Base-by-base conservation (phyloP, 805 yeast genomes). In the Candida yuanshanica region DNA sequence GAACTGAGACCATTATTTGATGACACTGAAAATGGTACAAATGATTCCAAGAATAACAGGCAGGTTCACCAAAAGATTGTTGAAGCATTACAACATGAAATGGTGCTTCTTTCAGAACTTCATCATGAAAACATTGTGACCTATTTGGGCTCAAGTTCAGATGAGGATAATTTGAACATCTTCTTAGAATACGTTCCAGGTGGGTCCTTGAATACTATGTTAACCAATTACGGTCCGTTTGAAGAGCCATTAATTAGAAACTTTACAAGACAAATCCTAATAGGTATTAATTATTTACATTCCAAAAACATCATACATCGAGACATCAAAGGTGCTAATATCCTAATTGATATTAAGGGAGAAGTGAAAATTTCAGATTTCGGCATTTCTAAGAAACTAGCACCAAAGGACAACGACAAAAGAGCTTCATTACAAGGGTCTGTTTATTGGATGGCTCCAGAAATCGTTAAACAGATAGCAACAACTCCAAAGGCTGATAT, bases 401-500 rank as follows among this genome's bases (percentile, higher is more conserved):
- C 84, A 31, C 79, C 84, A 25, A 60, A 59, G 53, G 22, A 53
- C 20, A 58, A 50, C 26, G 62, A 63, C 34, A 77, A 75, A 48
- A 74, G 97, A 34, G 90, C 86, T 2, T 88, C 96, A 0, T 65
- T 88, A 39, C 97, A 91, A 62, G 99, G 99, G 0, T 87, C 96
- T 0, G 89, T 91, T 0, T 93, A 83, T 58, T 93, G 99, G 98
- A 93, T 93, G 99, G 98, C 99, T 0, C 99, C 99, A 0, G 99
- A 93, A 59, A 98, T 93, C 8, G 98, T 93, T 14, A 87, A 89
- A 54, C 97, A 90, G 56, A 81, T 86, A 2, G 86, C 89, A 0
- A 86, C 91, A 39, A 91, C 98, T 2, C 81, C 83, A 29, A 88
- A 87, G 61, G 95, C 96, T 0, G 99, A 93, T 60, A 88, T 93